Evolutionary conservation across 306 rosid genomes (phyloP), one percentile per base, ranked within the genome.

Genomic region (Ochetophila trinervis): DNA sequence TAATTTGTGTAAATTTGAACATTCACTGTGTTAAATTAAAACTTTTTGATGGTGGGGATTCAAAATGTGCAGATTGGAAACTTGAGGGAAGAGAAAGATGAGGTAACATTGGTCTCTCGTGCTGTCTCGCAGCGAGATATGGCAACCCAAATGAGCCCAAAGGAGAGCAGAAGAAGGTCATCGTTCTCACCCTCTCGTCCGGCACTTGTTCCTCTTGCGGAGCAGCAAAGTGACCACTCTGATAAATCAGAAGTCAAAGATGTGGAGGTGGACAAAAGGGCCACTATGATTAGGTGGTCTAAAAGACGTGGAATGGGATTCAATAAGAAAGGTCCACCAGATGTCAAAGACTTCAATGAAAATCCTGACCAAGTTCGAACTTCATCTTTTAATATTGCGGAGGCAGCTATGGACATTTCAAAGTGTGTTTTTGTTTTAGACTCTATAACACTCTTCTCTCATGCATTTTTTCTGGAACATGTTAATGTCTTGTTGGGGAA

Each of bases 141-240:
- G 82, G 90, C 77, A 13, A 92, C 92, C n/a, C 95, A 92, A 79
- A 85, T 89, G 90, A 85, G 84, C 62, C 62, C 83, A 1, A 83
- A 77, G 62, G 78, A 73, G 10, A 69, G 82, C 50, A 74, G 54
- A 40, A 68, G 74, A 67, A 76, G 76, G 58, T 44, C 62, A 23
- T 69, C 84, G 5, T 48, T 73, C 50, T 63, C 76, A 48, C 37
- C 87, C 2, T 69, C 82, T 16, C 69, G 82, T 53, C 75, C 87
- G 3, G 77, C 79, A 12, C 73, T 79, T 11, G 67, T 24, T 54
- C 71, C 72, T 15, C 60, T 70, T 48, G 66, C 47, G 36, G 79
- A 79, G 68, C 76, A 50, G 71, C 79, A 80, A 37, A 65, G 52
- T 50, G 67, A 66, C 13, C 60, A 45, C 47, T 75, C 65, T 68